phyloP scores from a whole-genome alignment of 805 yeast genomes.

The Starmerella potacharoeniae region DNA sequence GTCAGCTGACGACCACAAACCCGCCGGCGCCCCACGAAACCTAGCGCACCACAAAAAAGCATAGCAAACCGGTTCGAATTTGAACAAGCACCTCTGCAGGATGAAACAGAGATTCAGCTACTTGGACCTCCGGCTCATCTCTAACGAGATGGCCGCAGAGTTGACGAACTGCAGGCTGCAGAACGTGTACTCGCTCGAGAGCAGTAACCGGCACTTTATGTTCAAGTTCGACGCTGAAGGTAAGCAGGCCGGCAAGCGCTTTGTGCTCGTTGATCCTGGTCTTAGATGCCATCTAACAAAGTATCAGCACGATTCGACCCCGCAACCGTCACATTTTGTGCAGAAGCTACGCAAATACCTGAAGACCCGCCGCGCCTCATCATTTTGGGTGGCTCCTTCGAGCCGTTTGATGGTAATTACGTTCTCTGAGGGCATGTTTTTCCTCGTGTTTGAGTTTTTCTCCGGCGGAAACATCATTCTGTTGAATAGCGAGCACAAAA shows the following conservation, averaged over 20 bases:
- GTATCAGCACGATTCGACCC: slow-evolving; percentile 69
- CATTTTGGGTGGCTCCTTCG: slow-evolving; percentile 58
- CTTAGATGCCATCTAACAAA: slow-evolving; percentile 67
- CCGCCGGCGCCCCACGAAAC: too few relatives aligned
- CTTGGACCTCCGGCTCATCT: slow-evolving; percentile 62
- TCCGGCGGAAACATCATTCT: slow-evolving; percentile 87
- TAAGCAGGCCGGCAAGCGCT: slow-evolving; percentile 63
- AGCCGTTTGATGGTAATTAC: slow-evolving; percentile 77
- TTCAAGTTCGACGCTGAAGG: slow-evolving; percentile 54
- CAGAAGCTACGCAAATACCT: slow-evolving; percentile 77
- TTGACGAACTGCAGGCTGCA: slow-evolving; percentile 60
- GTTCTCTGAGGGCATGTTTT: slow-evolving; percentile 68
- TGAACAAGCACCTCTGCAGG: too few relatives aligned
- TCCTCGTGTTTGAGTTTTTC: slow-evolving; percentile 79
- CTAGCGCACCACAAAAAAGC: too few relatives aligned
- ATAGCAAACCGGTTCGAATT: too few relatives aligned
- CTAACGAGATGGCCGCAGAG: slow-evolving; percentile 49
- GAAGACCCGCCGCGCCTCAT: slow-evolving; percentile 64
- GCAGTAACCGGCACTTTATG: slow-evolving; percentile 59
- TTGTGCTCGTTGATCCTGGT: slow-evolving; percentile 75
- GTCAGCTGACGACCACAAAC: slow-evolving; percentile 1
- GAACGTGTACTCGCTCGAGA: slow-evolving; percentile 71
- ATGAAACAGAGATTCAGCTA: slow-evolving; percentile 75
- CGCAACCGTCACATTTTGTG: slow-evolving; percentile 75
- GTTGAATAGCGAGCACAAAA: slow-evolving; percentile 55